Conservation (phyloP, 2,329 filamentous ascomycete species). For the Xylariales sp. region DNA sequence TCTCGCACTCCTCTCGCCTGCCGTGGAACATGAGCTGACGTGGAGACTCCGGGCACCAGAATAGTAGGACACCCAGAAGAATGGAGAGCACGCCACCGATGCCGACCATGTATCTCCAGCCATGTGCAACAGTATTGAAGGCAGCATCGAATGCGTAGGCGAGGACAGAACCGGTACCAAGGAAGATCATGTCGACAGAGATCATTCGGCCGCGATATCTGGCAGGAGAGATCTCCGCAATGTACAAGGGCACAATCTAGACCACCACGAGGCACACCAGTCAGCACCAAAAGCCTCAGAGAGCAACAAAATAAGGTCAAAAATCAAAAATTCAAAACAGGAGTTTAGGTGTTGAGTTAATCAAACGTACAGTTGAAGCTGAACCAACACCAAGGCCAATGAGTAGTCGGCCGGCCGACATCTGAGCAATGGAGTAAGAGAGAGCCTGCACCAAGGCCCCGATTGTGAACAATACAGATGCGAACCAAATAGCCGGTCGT, state of each 20-base stretch:
- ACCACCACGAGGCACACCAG: slow-evolving; percentile 16
- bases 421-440: slow-evolving; percentile 34
- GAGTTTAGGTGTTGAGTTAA: too few relatives aligned
- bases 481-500: slow-evolving; percentile 34
- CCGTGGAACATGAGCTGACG: slow-evolving; percentile 39
- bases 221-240: slow-evolving; percentile 45
- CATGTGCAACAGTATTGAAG: slow-evolving; percentile 32
- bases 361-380: slow-evolving; percentile 43
- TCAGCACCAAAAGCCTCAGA: background rate
- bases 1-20: slow-evolving; percentile 31
- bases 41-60: slow-evolving; percentile 44
- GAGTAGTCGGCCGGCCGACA: slow-evolving; percentile 38
- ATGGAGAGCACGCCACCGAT: slow-evolving; percentile 41
- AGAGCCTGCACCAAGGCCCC: slow-evolving; percentile 31
- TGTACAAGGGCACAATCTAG: slow-evolving; percentile 27
- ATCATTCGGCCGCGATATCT: slow-evolving; percentile 45
- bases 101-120: slow-evolving; percentile 46
- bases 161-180: slow-evolving; percentile 36
- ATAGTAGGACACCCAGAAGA: slow-evolving; percentile 35
- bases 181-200: slow-evolving; percentile 41
- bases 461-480: slow-evolving; percentile 32
- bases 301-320: too few relatives aligned
- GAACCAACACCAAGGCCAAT: slow-evolving; percentile 45
- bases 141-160: slow-evolving; percentile 35
- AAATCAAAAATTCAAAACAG: too few relatives aligned